Conservation (phyloP, 257 asterid genomes). For the Haberlea rhodopensis region DNA sequence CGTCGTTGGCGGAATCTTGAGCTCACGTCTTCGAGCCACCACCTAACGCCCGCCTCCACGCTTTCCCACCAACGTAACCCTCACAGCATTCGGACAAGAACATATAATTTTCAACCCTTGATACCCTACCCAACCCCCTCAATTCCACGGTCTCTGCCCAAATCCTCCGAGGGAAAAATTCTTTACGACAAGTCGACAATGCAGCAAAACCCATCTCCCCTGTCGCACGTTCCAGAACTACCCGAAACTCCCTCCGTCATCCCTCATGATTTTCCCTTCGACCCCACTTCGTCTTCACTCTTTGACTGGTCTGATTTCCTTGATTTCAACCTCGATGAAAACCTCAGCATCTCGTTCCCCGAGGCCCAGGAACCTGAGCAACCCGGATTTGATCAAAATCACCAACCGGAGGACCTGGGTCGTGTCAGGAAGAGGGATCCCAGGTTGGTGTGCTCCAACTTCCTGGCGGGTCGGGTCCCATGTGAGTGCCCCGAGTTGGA, state of each 20-base stretch:
- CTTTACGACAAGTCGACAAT: slow-evolving; percentile 9
- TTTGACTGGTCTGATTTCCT: slow-evolving; percentile 76
- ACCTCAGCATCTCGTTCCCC: slow-evolving; percentile 31
- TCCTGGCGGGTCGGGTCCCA: slow-evolving; percentile 81
- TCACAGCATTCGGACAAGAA: slow-evolving; percentile 20
- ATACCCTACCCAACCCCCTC: slow-evolving; percentile 16
- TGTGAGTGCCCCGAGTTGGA: slow-evolving; percentile 97
- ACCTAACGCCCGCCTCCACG: slow-evolving; percentile 45
- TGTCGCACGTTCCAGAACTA: not conserved
- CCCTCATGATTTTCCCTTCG: slow-evolving; percentile 26
- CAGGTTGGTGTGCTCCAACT: slow-evolving; percentile 75
- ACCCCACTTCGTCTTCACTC: slow-evolving; percentile 46
- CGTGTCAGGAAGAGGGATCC: slow-evolving; percentile 84
- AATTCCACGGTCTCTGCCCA: no score
- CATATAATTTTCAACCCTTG: slow-evolving; percentile 22
- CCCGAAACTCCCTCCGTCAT: slow-evolving; percentile 30
- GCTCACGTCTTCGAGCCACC: slow-evolving; percentile 43
- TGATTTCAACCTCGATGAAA: slow-evolving; percentile 62
- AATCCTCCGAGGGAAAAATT: not conserved
- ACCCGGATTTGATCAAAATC: slow-evolving; percentile 28
- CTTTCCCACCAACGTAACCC: slow-evolving; percentile 31
- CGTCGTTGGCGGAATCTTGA: not conserved
- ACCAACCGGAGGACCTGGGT: slow-evolving; percentile 27
- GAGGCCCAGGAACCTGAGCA: slow-evolving; percentile 23
- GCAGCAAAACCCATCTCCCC: slow-evolving; percentile 31